Conservation (phyloP, 176 grass and related monocot species). For the Coix lacrymajobi region DNA sequence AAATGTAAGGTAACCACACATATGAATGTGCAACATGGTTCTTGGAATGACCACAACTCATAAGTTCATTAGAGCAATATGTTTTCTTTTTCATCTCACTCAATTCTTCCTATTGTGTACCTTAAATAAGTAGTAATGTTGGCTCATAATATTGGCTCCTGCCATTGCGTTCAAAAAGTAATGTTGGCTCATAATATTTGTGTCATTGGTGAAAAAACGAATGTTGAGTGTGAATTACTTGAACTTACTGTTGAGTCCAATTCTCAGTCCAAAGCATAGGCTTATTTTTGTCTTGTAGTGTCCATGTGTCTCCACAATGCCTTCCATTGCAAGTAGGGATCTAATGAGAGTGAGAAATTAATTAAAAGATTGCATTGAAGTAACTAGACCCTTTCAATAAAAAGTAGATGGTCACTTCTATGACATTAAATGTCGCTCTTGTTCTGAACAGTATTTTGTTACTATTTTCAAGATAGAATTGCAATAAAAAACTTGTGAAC, state of each 20-base stretch:
- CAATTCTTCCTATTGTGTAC: neutral
- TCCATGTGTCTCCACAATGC: constrained; percentile 91
- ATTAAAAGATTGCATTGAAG: neutral
- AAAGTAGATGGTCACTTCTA: neutral
- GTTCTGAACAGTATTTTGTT: neutral
- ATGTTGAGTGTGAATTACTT: constrained; percentile 34
- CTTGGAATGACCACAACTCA: constrained; percentile 1
- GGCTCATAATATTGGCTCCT: neutral
- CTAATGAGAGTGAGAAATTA: constrained; percentile 31
- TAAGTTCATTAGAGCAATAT: constrained; percentile 4
- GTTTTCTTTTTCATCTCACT: neutral
- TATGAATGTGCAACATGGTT: neutral
- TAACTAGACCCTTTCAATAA: neutral
- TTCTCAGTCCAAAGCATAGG: constrained; percentile 89
- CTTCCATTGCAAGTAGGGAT: constrained; percentile 95
- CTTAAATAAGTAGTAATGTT: neutral
- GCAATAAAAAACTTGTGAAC: neutral
- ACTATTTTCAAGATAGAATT: neutral
- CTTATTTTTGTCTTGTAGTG: constrained; percentile 49
- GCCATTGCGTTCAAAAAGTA: neutral
- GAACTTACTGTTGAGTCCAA: constrained; percentile 96
- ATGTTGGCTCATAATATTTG: neutral
- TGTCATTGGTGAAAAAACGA: neutral
- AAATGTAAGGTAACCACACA: neutral
- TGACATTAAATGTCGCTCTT: neutral